These are phyloP conservation scores for Candida anglica DNA, from an alignment of 805 yeast genomes.

Conservation along the genomic window DNA sequence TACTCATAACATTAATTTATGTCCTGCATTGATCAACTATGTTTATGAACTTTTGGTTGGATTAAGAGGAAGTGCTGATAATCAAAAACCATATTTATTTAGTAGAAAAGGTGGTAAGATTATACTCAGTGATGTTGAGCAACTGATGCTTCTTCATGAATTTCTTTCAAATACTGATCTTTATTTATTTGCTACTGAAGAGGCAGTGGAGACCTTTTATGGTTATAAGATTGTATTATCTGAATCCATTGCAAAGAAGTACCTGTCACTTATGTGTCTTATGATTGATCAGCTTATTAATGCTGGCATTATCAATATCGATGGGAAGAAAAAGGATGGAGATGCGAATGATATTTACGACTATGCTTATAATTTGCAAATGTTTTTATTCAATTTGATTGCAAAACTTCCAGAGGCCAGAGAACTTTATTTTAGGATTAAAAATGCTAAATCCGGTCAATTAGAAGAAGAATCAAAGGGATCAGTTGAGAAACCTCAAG, in stretches of 20 bases:
- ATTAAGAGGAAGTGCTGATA: constrained; percentile 30
- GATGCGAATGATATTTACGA: constrained; percentile 38
- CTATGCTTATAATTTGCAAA: constrained; percentile 56
- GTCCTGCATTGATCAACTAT: constrained; percentile 55
- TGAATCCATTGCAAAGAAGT: constrained; percentile 34
- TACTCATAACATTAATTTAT: constrained; percentile 53
- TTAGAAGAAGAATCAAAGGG: neutral
- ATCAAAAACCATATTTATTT: constrained; percentile 31
- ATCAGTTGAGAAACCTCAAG: too few relatives aligned
- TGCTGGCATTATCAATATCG: constrained; percentile 40
- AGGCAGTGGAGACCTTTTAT: constrained; percentile 25
- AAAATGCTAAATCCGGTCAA: constrained; percentile 10
- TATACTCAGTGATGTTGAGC: constrained; percentile 54
- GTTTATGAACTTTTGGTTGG: constrained; percentile 58
- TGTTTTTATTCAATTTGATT: constrained; percentile 61
- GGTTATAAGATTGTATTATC: constrained; percentile 26
- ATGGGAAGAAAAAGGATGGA: constrained; percentile 16
- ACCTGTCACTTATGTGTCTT: constrained; percentile 54
- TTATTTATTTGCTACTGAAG: constrained; percentile 25
- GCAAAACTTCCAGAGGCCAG: constrained; percentile 61
- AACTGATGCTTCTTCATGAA: constrained; percentile 66
- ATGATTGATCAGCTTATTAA: constrained; percentile 54
- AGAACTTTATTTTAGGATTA: constrained; percentile 44
- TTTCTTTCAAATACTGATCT: constrained; percentile 50
- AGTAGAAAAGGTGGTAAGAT: constrained; percentile 53